Evolutionary conservation across 345 rosid genomes (phyloP), one percentile per base, ranked within the genome.

Genomic region (Turritis glabra): DNA sequence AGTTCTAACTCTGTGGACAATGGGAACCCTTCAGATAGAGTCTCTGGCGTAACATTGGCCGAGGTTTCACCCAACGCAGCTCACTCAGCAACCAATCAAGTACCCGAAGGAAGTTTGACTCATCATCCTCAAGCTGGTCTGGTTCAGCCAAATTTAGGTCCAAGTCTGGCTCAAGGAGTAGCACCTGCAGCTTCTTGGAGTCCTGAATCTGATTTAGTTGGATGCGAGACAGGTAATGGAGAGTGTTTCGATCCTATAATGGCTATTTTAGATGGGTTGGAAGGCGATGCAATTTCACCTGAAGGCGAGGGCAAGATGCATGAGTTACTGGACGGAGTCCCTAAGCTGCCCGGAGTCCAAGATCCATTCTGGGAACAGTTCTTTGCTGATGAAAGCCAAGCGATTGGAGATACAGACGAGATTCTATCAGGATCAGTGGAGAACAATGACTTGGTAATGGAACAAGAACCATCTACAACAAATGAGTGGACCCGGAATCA

Each of bases 301-400:
- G 85, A 79, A 70, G 69, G 54, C 0, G 88, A 81, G 63, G 68
- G 46, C 41, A 82, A 85, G 58, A 69, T 78, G 61, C 84, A 80
- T 41, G 81, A 76, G 43, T 71, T 89, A 67, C 67, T 82, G 29
- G 88, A 85, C 32, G 87, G 62, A 47, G 71, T 54, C 27, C 80
- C 85, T 61, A 82, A 77, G 80, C 93, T 92, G 62, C 94, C 91
- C 0, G 82, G 84, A 62, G 77, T 83, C 46, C 81, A 77, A 68
- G 84, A 88, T 58, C 69, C 75, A 26, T 90, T 93, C 72, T 89
- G 93, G 96, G 91, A 86, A 65, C 90, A 85, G 74, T 83, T 87
- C 67, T 84, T 89, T 67, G 54, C 80, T 12, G 77, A 77, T 27
- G 83, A 78, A 32, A 84, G 79, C 63, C 88, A 85, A 12, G 65